Evolutionary conservation across 2,329 filamentous ascomycete species (phyloP), one percentile per base, ranked within the genome.

Genomic region (Alternaria angustiovoidea): DNA sequence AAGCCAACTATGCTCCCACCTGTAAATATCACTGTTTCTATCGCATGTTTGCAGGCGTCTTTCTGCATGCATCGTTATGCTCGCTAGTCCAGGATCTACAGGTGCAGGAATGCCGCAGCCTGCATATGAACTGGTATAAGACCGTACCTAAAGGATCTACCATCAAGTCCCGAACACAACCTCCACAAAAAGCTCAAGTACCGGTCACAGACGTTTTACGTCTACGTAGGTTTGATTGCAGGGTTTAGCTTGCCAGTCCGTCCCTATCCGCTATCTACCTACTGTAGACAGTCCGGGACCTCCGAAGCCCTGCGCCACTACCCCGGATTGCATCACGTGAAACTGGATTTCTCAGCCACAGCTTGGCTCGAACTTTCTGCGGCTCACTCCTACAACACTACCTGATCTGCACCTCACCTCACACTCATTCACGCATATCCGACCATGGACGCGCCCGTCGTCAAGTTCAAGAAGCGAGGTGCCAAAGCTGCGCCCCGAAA

Each of bases 401-500:
- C 38, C 11, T 28, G 26, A 38, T 41, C 43, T 14, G 28, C 48
- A 51, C 34, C 57, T 34, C 51, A 44, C 64, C n/a, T 46, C 39
- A 20, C 43, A 24, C 28, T 42, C 30, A 7, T n/a, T 22, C 51
- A 22, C 22, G 8, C 38, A 34, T 54, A 59, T 76, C 76, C 20
- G 20, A 74, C 70, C 18, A 63, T 77, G 30, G 76, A 80, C 28
- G 81, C 80, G 2, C 86, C 87, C 0, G 83, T 89, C 12, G 86
- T 90, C 14, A 79, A 91, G 52, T 97, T 97, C 86, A 97, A 96
- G 79, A 96, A 95, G 79, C 88, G 94, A 76, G 86, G 88, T 66
- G 86, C 86, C 72, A 96, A 93, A 76, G 86, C 86, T 63, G 94
- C 92, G 74, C 83, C 94, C 55, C 88, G 94, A 74, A 97, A 96